Base-by-base conservation (phyloP, 192 early-diverging fungal genomes). In the Diversispora epigaea region DNA sequence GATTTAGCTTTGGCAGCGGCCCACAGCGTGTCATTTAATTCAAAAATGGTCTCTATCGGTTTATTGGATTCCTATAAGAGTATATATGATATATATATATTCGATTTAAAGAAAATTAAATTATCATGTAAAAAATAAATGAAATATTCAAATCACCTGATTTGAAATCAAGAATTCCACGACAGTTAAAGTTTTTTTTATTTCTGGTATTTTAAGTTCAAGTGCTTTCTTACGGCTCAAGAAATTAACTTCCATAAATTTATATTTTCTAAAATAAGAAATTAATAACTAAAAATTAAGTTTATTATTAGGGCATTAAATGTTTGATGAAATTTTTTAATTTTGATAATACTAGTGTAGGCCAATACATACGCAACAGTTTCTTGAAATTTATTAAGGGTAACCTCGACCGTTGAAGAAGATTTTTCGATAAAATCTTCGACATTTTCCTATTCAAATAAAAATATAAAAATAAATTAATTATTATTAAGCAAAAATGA, bases 161-260 rank as follows among this genome's bases (percentile, higher is more conserved):
- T 83, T 80, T 52, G 80, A 76, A 73, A 89, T 81, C 45, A 98
- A 81, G 61, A 89, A 93, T n/a, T 91, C 83, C 32, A 98, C 93
- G 82, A 93, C 91, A 54, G 89, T 89, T 61, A 97, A 83, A 0
- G 95, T 96, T 82, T 98, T 98, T 83, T 93, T 89, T 71, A 99
- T 94, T 80, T 99, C 96, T 4, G 97, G 97, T 50, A 99, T 92
- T 84, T 99, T 99, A 40, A 89, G 84, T 75, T 96, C 93, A 21
- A 99, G 87, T 55, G 87, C 86, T 44, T 86, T 85, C 77, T 91
- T 91, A 73, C 94, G 92, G 74, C 95, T 93, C 17, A 94, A 80
- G 79, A 93, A 85, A 76, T 94, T 95, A 76, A 88, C 83, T 80
- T 99, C 96, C 97, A 99, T 99, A 78, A 94, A 98, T 81, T 93